Base-by-base conservation (phyloP, 805 yeast genomes). In the Lachancea nothofagi region DNA sequence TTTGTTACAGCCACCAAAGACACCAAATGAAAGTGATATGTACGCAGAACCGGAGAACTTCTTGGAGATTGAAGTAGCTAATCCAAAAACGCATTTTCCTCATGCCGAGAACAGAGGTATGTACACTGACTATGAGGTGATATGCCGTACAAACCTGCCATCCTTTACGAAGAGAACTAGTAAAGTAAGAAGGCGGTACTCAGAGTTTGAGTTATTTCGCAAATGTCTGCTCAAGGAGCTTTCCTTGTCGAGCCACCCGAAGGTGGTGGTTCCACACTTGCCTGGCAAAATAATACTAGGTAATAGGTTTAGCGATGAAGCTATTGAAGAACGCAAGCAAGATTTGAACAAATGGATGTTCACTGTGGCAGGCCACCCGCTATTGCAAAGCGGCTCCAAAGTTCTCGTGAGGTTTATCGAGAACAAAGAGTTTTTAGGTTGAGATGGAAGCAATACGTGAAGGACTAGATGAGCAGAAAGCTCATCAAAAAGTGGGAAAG, bases 11-110 rank as follows among this genome's bases (percentile, higher is more conserved):
- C 61, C 46, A 14, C 59, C 57, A 33, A 46, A 43, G 25, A 29
- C 36, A 32, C 55, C 44, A 57, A 73, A 67, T 49, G 72, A 70
- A 44, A 83, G 77, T 47, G 95, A 87, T 52, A 72, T 84, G 30
- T 93, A 93, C 56, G 96, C 94, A 0, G 95, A 84, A 52, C 97
- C 97, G 0, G 97, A 93, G 61, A 86, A 87, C 64, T 86, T 88
- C 55, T 71, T 90, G 29, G 98, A 90, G 63, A 79, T 93, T 25
- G 97, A 89, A 61, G 95, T 88, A 43, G 44, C 69, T 40, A 47
- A 54, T 32, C 63, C 65, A 1, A 51, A 42, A 34, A 58, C 61
- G 5, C 61, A 58, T 30, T 42, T 52, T 48, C 66, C 51, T 39
- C 65, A 42, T 74, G 24, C 43, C 10, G 49, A 48, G 21, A 40